Conservation (phyloP, 2,329 filamentous ascomycete genomes). For the Aspergillus sp. region DNA sequence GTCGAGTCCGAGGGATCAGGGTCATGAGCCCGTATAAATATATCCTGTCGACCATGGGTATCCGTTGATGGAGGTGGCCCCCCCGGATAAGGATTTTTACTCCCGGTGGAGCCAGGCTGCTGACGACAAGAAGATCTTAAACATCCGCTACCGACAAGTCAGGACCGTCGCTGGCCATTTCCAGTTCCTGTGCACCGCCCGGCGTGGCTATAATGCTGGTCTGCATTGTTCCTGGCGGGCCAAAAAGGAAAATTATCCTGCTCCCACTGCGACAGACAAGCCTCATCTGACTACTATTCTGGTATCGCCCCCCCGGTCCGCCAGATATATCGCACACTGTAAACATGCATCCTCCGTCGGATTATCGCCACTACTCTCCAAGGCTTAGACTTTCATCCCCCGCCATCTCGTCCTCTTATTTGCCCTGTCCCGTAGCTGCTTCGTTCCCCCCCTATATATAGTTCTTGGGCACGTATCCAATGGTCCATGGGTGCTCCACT, state of each 20-base stretch:
- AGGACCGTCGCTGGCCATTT: background rate
- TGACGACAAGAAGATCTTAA: constrained; percentile 6
- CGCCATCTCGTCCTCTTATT: background rate
- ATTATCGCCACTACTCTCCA: constrained; percentile 6
- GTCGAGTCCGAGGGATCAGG: background rate
- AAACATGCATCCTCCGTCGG: background rate
- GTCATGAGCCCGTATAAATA: background rate
- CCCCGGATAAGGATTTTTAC: constrained; percentile 11
- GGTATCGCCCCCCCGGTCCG: background rate
- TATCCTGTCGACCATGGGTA: background rate
- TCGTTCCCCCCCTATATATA: constrained; percentile 9
- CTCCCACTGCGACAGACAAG: background rate
- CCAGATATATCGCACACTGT: background rate
- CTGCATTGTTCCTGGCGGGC: constrained; percentile 1
- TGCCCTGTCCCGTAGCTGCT: background rate
- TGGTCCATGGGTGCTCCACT: constrained; percentile 1
- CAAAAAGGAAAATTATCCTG: background rate
- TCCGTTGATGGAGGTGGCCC: background rate
- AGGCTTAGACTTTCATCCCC: constrained; percentile 3
- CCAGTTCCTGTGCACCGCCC: background rate
- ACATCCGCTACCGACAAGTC: constrained; percentile 1
- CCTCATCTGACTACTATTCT: background rate
- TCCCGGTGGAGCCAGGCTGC: background rate
- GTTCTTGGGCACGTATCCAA: constrained; percentile 7
- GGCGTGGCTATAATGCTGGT: background rate